These are phyloP conservation scores for Cornus florida DNA, from an alignment of 148 eudicot genomes.

Conservation along the genomic window DNA sequence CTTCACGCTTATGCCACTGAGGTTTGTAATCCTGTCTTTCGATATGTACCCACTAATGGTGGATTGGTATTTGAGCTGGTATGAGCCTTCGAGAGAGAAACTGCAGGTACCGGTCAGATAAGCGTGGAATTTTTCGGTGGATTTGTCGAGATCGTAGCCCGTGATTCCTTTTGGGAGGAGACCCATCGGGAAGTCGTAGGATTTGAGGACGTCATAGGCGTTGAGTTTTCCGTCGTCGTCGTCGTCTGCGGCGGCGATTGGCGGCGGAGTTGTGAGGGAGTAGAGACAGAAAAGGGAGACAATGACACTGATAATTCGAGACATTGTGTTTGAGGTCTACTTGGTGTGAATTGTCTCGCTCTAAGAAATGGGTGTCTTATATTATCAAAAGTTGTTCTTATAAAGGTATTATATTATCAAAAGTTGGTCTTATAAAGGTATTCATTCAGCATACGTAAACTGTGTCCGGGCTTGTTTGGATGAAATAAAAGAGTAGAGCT, in stretches of 20 bases:
- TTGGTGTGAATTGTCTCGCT: background rate
- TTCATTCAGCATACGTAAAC: too few relatives aligned
- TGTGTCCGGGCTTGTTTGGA: too few relatives aligned
- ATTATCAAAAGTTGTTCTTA: background rate
- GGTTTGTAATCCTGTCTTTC: conserved; percentile 20
- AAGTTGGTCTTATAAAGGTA: too few relatives aligned
- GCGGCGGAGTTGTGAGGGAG: background rate
- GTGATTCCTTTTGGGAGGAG: conserved; percentile 42
- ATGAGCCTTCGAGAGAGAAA: conserved; percentile 29
- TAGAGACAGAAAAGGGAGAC: background rate
- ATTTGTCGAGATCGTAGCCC: conserved; percentile 37
- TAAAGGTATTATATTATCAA: background rate
- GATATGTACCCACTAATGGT: conserved; percentile 39
- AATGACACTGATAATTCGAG: background rate
- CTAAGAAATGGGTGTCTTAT: background rate
- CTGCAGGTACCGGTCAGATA: conserved; percentile 32
- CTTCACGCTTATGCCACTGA: conserved; percentile 44
- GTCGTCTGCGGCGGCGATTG: background rate
- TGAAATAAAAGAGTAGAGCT: too few relatives aligned
- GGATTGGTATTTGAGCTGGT: conserved; percentile 42
- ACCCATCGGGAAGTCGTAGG: conserved; percentile 48
- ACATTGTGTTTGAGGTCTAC: background rate
- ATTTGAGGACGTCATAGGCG: conserved; percentile 34
- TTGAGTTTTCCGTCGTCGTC: conserved; percentile 8
- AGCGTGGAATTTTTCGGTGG: conserved; percentile 38